Conservation (phyloP, 2,329 filamentous ascomycete species). For the Exophiala sp. region DNA sequence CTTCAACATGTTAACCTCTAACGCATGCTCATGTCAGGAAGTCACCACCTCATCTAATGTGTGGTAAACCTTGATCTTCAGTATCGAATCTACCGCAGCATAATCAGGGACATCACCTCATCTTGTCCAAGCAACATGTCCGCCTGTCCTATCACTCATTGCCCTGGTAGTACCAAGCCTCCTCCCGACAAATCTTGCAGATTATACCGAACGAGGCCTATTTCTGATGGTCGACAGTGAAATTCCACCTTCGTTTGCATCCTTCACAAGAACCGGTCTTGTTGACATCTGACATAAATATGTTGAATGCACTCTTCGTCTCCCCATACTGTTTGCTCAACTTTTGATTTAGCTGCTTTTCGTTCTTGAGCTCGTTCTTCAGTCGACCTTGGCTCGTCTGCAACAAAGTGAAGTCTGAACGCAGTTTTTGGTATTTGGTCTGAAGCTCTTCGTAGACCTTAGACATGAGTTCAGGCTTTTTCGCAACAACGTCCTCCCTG, state of each 20-base stretch:
- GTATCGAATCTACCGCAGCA: too few species aligned
- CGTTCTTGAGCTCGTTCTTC: conserved; percentile 2
- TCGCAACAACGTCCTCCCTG: not conserved
- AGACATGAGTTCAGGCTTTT: not conserved
- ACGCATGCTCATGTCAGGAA: too few species aligned
- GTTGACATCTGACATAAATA: conserved; percentile 3
- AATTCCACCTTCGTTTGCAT: conserved; percentile 1
- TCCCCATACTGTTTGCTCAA: not conserved
- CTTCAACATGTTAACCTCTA: too few species aligned
- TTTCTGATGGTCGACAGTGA: not conserved
- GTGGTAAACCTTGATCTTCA: too few species aligned
- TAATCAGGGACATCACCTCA: too few species aligned
- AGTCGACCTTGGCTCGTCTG: not conserved
- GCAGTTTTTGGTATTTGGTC: not conserved
- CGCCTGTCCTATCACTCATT: too few species aligned
- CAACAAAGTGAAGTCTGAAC: too few species aligned
- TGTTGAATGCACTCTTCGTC: conserved; percentile 1
- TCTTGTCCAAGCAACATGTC: too few species aligned
- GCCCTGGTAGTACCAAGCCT: not conserved
- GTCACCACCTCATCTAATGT: too few species aligned
- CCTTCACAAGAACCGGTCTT: not conserved
- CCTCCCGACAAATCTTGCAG: conserved; percentile 1
- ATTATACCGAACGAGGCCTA: not conserved
- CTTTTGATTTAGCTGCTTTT: not conserved
- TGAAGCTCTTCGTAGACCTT: not conserved